phyloP scores from a whole-genome alignment of 176 grass and related monocot genomes.

The Oryza glumipatula region DNA sequence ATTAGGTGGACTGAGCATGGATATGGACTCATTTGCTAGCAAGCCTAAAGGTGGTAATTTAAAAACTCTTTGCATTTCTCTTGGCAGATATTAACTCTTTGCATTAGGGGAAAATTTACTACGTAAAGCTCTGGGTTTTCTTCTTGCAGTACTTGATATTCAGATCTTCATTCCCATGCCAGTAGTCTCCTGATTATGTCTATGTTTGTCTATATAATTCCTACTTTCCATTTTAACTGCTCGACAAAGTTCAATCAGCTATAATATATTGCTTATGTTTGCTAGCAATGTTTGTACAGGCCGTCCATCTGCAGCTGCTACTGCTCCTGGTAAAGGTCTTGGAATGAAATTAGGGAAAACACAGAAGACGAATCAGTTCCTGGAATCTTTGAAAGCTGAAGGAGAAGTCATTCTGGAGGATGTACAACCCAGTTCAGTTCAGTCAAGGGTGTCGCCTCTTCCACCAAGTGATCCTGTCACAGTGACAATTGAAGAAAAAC shows the following conservation, averaged over 20 bases:
- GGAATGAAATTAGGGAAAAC: conserved; percentile 88
- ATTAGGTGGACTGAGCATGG: conserved; percentile 62
- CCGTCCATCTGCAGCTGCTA: conserved; percentile 57
- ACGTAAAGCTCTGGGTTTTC: not conserved
- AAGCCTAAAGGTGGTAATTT: conserved; percentile 65
- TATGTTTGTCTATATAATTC: not conserved
- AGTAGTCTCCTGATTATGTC: not conserved
- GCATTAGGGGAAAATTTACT: not conserved
- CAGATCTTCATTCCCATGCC: conserved; percentile 12
- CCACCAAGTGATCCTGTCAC: conserved; percentile 71
- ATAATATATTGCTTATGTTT: not conserved
- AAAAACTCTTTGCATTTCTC: not conserved
- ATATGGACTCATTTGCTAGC: conserved; percentile 62
- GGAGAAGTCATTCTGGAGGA: conserved; percentile 90
- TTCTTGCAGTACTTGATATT: not conserved
- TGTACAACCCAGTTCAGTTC: conserved; percentile 57
- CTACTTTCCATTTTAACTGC: conserved; percentile 11
- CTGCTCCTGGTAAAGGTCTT: conserved; percentile 74
- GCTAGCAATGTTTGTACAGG: conserved; percentile 35
- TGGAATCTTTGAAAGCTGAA: conserved; percentile 89
- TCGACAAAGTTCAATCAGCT: not conserved
- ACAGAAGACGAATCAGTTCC: conserved; percentile 83
- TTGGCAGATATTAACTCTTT: conserved; percentile 6
- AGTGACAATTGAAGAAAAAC: conserved; percentile 82
- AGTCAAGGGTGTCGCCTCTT: conserved; percentile 47